These are phyloP conservation scores for Zasmidium citrigriseum DNA, from an alignment of 2,329 filamentous ascomycete species.

Conservation along the genomic window DNA sequence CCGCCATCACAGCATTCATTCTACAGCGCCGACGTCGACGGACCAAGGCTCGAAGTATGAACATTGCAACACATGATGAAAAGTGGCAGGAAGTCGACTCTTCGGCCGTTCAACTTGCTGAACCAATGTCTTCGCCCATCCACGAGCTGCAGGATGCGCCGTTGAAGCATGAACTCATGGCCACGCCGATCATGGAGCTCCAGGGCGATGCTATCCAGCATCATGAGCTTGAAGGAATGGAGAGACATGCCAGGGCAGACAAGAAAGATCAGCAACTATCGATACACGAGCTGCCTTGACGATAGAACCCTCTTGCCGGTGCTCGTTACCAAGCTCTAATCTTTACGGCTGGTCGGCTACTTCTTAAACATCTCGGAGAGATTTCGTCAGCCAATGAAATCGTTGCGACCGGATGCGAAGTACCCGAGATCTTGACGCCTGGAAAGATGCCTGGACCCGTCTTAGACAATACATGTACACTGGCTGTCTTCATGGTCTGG, in stretches of 20 bases:
- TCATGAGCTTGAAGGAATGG: background rate
- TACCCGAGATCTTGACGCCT: background rate
- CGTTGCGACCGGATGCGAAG: background rate
- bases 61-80: background rate
- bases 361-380: background rate
- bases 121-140: background rate
- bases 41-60: background rate
- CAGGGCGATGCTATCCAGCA: background rate
- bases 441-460: background rate
- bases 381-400: background rate
- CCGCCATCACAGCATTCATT: background rate
- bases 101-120: background rate
- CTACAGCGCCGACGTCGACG: background rate
- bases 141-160: background rate
- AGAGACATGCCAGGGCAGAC: background rate
- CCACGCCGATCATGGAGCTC: constrained; percentile 1
- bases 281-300: background rate
- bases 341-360: background rate
- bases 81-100: background rate
- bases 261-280: background rate
- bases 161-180: background rate
- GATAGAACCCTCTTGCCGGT: background rate
- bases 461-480: background rate
- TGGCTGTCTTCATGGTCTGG: background rate
- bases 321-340: too few relatives aligned